A percentile compares a stretch with the other conserved stretches of the same genome.
Evolutionary conservation across 768 basidiomycete species (phyloP).

Genomic region (Calvatia gigantea): DNA sequence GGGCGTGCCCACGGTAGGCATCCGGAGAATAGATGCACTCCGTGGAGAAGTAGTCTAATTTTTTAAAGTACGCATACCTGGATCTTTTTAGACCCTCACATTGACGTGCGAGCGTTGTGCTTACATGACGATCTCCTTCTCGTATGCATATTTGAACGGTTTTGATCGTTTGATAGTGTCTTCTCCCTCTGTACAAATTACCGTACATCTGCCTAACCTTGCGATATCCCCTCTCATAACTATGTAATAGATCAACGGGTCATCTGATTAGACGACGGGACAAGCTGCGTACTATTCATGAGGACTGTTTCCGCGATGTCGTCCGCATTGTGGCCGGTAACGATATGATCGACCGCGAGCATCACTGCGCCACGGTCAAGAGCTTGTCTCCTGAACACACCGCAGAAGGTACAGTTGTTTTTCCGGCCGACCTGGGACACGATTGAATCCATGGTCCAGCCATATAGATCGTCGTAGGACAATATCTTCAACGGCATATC

Average conservation of each 20-base stretch:
- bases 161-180: slow-evolving; percentile 96
- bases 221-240: slow-evolving; percentile 99
- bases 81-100: too few species aligned
- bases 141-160: slow-evolving; percentile 99
- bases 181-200: slow-evolving; percentile 93
- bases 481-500: slow-evolving; percentile 93
- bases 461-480: slow-evolving; percentile 94
- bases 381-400: slow-evolving; percentile 95
- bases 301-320: slow-evolving; percentile 98
- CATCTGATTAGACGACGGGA: not conserved
- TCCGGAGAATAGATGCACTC: slow-evolving; percentile 99
- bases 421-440: slow-evolving; percentile 94
- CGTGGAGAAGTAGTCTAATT: slow-evolving; percentile 97
- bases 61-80: slow-evolving; percentile 99
- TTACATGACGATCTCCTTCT: slow-evolving; percentile 99
- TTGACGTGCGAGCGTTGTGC: too few species aligned
- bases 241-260: slow-evolving; percentile 28
- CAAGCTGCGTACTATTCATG: slow-evolving; percentile 81
- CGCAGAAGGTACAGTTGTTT: slow-evolving; percentile 99
- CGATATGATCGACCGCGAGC: slow-evolving; percentile 92
- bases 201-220: slow-evolving; percentile 87
- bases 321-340: slow-evolving; percentile 98
- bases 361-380: slow-evolving; percentile 91
- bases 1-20: slow-evolving; percentile 95
- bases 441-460: slow-evolving; percentile 99